Evolutionary conservation across 2,329 filamentous ascomycete species (phyloP).

Genomic region (Diaporthe sp.): DNA sequence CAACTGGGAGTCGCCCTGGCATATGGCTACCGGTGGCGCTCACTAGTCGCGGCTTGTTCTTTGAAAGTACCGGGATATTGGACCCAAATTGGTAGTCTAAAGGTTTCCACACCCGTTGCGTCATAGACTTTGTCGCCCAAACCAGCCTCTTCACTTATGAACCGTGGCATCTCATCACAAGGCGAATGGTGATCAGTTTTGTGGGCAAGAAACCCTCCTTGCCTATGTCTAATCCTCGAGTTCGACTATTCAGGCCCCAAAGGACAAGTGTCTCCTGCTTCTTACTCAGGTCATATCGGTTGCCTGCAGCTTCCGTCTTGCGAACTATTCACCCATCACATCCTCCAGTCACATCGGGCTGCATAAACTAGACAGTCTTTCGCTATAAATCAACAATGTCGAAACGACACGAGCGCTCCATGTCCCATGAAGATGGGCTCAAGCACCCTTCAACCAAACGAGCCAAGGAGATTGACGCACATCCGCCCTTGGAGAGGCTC

Average conservation of each 20-base stretch:
- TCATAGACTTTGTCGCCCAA: slow-evolving; percentile 2
- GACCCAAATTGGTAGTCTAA: background rate
- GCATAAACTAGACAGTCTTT: background rate
- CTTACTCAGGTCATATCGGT: background rate
- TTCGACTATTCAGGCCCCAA: background rate
- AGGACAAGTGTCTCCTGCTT: background rate
- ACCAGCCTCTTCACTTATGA: too few relatives aligned
- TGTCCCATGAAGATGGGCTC: slow-evolving; percentile 38
- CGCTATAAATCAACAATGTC: slow-evolving; percentile 18
- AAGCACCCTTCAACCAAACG: slow-evolving; percentile 42
- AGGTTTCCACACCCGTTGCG: background rate
- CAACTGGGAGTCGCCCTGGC: too few relatives aligned
- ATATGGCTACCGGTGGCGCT: too few relatives aligned
- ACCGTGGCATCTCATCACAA: background rate
- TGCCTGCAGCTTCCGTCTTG: rapidly evolving
- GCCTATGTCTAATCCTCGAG: background rate
- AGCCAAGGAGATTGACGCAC: slow-evolving; percentile 40
- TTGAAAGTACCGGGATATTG: background rate
- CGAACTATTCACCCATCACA: rapidly evolving
- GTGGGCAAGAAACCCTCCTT: background rate
- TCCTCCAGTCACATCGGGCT: rapidly evolving
- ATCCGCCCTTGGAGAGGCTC: slow-evolving; percentile 37
- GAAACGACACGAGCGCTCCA: slow-evolving; percentile 37
- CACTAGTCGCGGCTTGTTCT: background rate
- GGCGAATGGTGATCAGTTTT: background rate